Conservation (phyloP, 257 asterid genomes). For the Ilex asprella region DNA sequence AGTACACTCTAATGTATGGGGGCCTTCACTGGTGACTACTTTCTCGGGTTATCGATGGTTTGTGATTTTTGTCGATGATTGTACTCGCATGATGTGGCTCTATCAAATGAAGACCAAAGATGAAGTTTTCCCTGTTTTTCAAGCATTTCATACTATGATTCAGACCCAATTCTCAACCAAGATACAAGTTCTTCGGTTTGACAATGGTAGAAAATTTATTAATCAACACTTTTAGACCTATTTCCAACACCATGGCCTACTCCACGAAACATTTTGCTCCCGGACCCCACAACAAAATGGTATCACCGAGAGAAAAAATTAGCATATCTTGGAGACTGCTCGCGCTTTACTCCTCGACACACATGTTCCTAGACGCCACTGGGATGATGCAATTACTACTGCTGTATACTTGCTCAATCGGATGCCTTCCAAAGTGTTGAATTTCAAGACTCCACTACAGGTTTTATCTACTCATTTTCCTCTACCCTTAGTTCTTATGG, state of each 20-base stretch:
- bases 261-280: neutral
- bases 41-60: neutral
- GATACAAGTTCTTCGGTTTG: neutral
- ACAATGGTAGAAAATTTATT: neutral
- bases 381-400: neutral
- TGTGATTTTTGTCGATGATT: neutral
- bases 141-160: neutral
- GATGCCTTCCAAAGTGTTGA: neutral
- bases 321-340: neutral
- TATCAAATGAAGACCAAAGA: neutral
- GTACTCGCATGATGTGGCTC: neutral
- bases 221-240: too few relatives aligned
- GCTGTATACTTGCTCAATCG: too few relatives aligned
- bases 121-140: neutral
- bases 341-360: neutral
- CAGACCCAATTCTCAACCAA: neutral
- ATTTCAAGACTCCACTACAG: neutral
- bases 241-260: neutral
- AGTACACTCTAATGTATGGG: neutral
- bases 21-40: neutral
- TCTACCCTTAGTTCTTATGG: too few relatives aligned
- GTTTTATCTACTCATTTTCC: neutral
- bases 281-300: neutral
- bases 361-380: neutral
- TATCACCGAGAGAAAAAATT: neutral